These are phyloP conservation scores for Pelargonium citronellum DNA, from an alignment of 441 rosid genomes.

Conservation along the genomic window DNA sequence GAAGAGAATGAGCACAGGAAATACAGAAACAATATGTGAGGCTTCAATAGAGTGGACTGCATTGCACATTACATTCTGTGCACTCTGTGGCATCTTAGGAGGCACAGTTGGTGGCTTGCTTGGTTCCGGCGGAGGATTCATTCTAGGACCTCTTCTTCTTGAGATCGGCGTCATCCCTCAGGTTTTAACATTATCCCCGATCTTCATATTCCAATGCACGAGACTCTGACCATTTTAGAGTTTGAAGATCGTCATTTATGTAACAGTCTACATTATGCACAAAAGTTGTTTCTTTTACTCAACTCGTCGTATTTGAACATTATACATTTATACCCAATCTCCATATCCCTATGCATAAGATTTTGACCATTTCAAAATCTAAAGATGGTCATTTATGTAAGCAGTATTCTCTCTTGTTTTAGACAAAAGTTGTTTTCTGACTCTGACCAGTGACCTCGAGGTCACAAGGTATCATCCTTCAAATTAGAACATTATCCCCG, in stretches of 20 bases:
- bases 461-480: background rate
- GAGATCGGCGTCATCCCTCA: slow-evolving; percentile 34
- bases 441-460: too few species aligned
- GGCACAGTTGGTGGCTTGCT: slow-evolving; percentile 87
- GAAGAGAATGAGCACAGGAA: slow-evolving; percentile 48
- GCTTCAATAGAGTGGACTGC: slow-evolving; percentile 88
- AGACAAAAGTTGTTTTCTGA: too few species aligned
- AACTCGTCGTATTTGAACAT: background rate
- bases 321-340: background rate
- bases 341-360: too few species aligned
- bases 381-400: too few species aligned
- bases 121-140: slow-evolving; percentile 91
- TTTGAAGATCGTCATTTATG: too few species aligned
- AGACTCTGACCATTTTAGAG: too few species aligned
- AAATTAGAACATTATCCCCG: background rate
- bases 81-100: slow-evolving; percentile 67
- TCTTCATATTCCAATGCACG: too few species aligned
- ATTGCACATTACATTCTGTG: slow-evolving; percentile 62
- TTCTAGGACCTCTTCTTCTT: slow-evolving; percentile 82
- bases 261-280: too few species aligned
- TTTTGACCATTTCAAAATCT: too few species aligned
- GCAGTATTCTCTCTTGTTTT: too few species aligned
- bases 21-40: slow-evolving; percentile 53
- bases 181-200: slow-evolving; percentile 6
- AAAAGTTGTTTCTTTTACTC: too few species aligned